Percentiles rank a stretch among this genome's conserved stretches.
Conservation (phyloP, 768 basidiomycete genomes). For the Termitomyces sp. region DNA sequence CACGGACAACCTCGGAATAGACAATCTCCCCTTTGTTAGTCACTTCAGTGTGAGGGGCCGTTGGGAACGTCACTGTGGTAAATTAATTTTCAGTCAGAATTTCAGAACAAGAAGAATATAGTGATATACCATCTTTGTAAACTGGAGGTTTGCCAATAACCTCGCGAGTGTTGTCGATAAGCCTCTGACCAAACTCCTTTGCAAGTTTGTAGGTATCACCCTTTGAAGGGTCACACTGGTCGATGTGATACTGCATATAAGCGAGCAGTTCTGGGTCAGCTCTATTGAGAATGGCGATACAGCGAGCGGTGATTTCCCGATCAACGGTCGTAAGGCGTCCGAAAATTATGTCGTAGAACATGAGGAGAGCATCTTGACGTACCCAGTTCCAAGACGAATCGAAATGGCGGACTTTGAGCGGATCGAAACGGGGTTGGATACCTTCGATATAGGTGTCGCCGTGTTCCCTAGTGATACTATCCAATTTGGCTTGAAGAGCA, state of each 20-base stretch:
- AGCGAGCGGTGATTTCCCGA: constrained; percentile 93
- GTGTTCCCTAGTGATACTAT: constrained; percentile 86
- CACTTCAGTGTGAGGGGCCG: constrained; percentile 93
- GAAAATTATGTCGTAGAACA: constrained; percentile 99
- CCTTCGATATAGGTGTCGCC: constrained; percentile 92
- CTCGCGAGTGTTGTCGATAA: constrained; percentile 90
- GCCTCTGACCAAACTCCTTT: constrained; percentile 93
- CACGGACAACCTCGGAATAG: constrained; percentile 91
- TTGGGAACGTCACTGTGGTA: constrained; percentile 87
- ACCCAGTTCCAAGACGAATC: constrained; percentile 99
- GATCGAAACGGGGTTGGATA: constrained; percentile 91
- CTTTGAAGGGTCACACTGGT: constrained; percentile 70
- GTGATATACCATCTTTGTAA: constrained; percentile 85
- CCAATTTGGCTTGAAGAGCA: constrained; percentile 79
- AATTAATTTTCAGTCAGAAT: background rate
- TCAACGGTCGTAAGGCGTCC: constrained; percentile 92
- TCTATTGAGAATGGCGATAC: constrained; percentile 96
- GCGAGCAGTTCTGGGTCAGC: constrained; percentile 87
- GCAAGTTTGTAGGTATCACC: constrained; percentile 94
- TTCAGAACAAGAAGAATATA: background rate
- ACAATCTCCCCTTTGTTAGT: constrained; percentile 92
- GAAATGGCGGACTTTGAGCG: constrained; percentile 95
- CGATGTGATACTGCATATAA: constrained; percentile 96
- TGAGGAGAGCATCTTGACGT: constrained; percentile 90
- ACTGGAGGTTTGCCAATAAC: constrained; percentile 79